Evolutionary conservation across 495 filamentous ascomycete genomes (phyloP), one percentile per base, ranked within the genome.

Genomic region (Penicillium roqueforti): DNA sequence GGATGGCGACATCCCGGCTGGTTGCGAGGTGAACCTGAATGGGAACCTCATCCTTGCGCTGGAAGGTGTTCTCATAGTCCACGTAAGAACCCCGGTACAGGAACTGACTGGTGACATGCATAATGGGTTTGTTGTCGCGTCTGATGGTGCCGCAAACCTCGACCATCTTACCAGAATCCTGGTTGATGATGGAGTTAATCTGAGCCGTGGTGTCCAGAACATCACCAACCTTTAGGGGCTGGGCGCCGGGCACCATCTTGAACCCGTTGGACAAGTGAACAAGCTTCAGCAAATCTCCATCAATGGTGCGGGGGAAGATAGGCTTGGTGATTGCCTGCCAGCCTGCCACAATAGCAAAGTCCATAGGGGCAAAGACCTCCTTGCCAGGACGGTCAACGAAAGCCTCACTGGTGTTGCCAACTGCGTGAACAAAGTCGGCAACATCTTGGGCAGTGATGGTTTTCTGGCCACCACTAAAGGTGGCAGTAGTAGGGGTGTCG

Each of bases 301-400:
- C 92, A 56, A 97, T 95, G 54, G 82, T 87, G 52, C 88, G 83
- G 55, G 93, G 93, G 80, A 98, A 97, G 68, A 97, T 97, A 0
- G 93, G 92, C 77, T 96, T 97, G 20, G 88, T 97, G 68, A 98
- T 97, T 37, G 93, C 93, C 71, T 98, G 96, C 93, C 93, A 98
- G 55, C 93, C 93, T 16, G 95, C 90, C 23, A 98, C 93, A 55
- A 98, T 97, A 52, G 93, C 93, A 59, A 97, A 98, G 69, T 98
- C 93, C 93, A 98, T 99, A 37, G 95, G 93, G 19, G 93, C 95
- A 60, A 84, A 92, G 60, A 95, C 88, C 63, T 89, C 87, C 75
- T 97, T 97, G 52, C 91, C 95, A 42, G 92, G 92, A 22, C 92
- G 84, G 53, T 97, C 92, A 40, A 98, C 92, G 55, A 97, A 98